Conservation (phyloP, 2,329 filamentous ascomycete genomes). For the Neonectria ditissima region DNA sequence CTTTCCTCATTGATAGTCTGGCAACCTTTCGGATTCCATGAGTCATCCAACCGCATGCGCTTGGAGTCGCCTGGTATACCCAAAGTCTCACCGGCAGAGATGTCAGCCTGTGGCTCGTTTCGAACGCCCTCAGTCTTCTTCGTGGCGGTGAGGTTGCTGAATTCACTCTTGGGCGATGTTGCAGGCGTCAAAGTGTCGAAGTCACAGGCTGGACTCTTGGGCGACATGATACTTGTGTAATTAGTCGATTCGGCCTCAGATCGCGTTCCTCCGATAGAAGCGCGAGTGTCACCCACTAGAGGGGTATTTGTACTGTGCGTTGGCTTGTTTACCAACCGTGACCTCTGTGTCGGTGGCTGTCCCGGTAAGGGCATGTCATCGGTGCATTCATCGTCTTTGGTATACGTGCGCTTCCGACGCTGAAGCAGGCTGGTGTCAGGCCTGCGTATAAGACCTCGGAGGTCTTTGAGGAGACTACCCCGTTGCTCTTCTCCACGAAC, state of each 20-base stretch:
- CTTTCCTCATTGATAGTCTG: no score
- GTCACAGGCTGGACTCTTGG: conserved; percentile 56
- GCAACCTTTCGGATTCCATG: no score
- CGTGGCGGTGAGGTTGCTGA: conserved; percentile 58
- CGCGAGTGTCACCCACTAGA: conserved; percentile 66
- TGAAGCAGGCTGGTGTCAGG: conserved; percentile 55
- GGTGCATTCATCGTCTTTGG: conserved; percentile 16
- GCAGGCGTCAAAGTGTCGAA: no score
- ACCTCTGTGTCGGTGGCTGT: conserved; percentile 46
- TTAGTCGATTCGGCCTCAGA: conserved; percentile 71
- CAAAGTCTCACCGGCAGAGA: no score
- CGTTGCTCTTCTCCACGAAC: conserved; percentile 58
- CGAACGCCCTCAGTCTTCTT: conserved; percentile 40
- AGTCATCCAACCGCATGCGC: no score
- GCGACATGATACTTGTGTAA: conserved; percentile 63
- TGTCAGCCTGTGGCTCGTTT: no score
- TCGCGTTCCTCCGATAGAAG: conserved; percentile 68
- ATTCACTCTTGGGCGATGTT: conserved; percentile 22
- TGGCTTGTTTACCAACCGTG: conserved; percentile 64
- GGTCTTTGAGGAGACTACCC: conserved; percentile 60
- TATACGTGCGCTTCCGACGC: conserved; percentile 57
- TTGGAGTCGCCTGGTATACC: no score
- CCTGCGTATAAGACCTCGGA: conserved; percentile 63
- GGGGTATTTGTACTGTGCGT: conserved; percentile 70
- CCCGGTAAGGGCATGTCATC: conserved; percentile 46